These are phyloP conservation scores for Ploettnerulaceae sp. DNA, from an alignment of 2,329 filamentous ascomycete species.

Conservation along the genomic window DNA sequence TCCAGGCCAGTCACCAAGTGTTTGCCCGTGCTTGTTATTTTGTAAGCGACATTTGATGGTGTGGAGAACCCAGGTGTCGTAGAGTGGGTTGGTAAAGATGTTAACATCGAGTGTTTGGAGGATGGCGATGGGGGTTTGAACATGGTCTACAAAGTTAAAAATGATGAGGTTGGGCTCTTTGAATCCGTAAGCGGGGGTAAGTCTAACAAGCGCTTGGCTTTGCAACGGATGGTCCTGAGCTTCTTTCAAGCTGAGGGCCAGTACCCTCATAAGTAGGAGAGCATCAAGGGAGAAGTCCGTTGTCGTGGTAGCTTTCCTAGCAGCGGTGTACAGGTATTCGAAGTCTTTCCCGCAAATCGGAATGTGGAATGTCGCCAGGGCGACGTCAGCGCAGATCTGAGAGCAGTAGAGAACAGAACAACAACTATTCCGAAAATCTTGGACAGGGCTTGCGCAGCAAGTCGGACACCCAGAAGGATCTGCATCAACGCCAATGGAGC, in stretches of 20 bases:
- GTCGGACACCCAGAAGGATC: constrained; percentile 20
- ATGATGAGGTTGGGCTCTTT: constrained; percentile 28
- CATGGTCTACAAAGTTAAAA: constrained; percentile 32
- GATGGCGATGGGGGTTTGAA: constrained; percentile 29
- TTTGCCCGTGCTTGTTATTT: constrained; percentile 34
- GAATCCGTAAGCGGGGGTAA: constrained; percentile 30
- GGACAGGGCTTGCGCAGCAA: constrained; percentile 26
- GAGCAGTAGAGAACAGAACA: constrained; percentile 31
- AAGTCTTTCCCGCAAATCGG: constrained; percentile 32
- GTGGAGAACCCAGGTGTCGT: constrained; percentile 33
- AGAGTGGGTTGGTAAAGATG: constrained; percentile 27
- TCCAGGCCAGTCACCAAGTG: constrained; percentile 26
- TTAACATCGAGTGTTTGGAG: constrained; percentile 31
- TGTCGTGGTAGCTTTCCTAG: constrained; percentile 16
- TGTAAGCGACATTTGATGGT: constrained; percentile 33
- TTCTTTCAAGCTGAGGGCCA: constrained; percentile 29
- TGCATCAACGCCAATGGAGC: constrained; percentile 19
- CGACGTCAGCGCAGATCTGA: constrained; percentile 25
- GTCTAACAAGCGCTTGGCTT: constrained; percentile 29
- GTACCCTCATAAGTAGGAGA: constrained; percentile 30
- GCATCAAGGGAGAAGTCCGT: constrained; percentile 28
- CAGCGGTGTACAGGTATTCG: constrained; percentile 25
- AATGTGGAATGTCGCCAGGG: constrained; percentile 28
- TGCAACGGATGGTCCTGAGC: constrained; percentile 26
- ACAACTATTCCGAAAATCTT: constrained; percentile 18